Evolutionary conservation across 2,329 filamentous ascomycete genomes (phyloP).

Genomic region (Remersonia thermophila): DNA sequence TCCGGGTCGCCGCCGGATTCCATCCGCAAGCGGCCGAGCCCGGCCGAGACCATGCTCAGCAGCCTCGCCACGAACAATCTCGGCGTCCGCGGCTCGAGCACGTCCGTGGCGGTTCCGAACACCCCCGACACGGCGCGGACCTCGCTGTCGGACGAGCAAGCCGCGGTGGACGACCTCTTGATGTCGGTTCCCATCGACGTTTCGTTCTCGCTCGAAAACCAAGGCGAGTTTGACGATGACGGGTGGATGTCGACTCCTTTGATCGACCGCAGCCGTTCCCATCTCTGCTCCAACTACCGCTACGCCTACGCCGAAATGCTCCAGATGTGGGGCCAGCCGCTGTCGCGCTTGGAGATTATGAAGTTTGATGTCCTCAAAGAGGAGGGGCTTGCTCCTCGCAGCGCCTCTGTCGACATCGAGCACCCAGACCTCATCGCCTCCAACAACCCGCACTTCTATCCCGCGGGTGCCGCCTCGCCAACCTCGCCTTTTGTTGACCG

Average conservation of each 20-base stretch:
- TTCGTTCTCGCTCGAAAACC: slow-evolving; percentile 45
- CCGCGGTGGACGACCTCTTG: slow-evolving; percentile 32
- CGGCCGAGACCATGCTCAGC: slow-evolving; percentile 46
- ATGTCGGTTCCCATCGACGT: slow-evolving; percentile 39
- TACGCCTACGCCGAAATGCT: slow-evolving; percentile 57
- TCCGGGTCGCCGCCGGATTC: slow-evolving; percentile 30
- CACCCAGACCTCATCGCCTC: slow-evolving; percentile 25
- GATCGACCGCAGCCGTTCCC: slow-evolving; percentile 37
- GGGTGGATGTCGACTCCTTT: slow-evolving; percentile 50
- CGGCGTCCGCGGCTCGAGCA: slow-evolving; percentile 31
- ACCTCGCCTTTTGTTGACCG: slow-evolving; percentile 38
- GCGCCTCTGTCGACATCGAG: slow-evolving; percentile 22
- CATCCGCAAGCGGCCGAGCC: slow-evolving; percentile 43
- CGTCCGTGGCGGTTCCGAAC: slow-evolving; percentile 30
- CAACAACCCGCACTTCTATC: slow-evolving; percentile 22
- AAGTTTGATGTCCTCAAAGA: slow-evolving; percentile 55
- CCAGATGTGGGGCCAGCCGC: slow-evolving; percentile 51
- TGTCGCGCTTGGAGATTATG: slow-evolving; percentile 53
- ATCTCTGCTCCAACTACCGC: slow-evolving; percentile 47
- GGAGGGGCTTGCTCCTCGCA: slow-evolving; percentile 19
- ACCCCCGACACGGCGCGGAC: slow-evolving; percentile 35
- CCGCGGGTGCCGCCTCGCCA: slow-evolving; percentile 26
- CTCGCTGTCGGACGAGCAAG: slow-evolving; percentile 43
- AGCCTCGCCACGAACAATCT: slow-evolving; percentile 42
- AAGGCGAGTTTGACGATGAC: slow-evolving; percentile 56